Evolutionary conservation across 306 rosid species (phyloP).

Genomic region (Cyamopsis tetragonoloba): DNA sequence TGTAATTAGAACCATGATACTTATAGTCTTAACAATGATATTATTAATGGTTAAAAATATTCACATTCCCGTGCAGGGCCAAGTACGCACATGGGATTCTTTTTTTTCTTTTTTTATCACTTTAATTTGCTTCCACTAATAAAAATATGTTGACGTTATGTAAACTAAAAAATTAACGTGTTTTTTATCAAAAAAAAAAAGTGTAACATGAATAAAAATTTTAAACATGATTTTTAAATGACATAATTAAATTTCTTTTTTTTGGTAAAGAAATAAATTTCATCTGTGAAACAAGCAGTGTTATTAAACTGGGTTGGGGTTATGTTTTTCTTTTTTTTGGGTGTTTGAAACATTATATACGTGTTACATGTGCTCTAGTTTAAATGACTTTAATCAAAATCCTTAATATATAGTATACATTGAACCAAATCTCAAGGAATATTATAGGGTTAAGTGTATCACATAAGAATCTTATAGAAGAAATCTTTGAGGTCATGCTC

Average conservation of each 20-base stretch:
- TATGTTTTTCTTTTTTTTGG: neutral
- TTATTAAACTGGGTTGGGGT: neutral
- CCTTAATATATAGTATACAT: constrained; percentile 13
- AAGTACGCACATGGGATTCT: too few species aligned
- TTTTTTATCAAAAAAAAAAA: too few species aligned
- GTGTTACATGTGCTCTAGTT: neutral
- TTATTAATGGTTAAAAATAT: neutral
- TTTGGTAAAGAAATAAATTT: too few species aligned
- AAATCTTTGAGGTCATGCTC: neutral
- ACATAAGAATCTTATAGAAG: neutral
- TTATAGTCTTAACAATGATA: neutral
- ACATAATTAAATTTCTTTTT: too few species aligned
- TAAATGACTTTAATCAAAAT: constrained; percentile 18
- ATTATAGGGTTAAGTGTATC: neutral
- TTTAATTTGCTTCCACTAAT: too few species aligned
- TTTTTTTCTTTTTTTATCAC: too few species aligned
- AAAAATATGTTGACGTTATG: too few species aligned
- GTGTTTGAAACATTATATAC: too few species aligned
- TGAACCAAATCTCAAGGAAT: constrained; percentile 29
- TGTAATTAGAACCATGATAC: neutral
- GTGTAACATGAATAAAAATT: too few species aligned
- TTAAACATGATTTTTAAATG: too few species aligned
- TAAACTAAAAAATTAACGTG: too few species aligned
- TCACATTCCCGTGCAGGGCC: constrained; percentile 3
- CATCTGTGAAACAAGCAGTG: too few species aligned